phyloP scores from a whole-genome alignment of 2,329 filamentous ascomycete genomes.

The Pyrenochaeta sp. region DNA sequence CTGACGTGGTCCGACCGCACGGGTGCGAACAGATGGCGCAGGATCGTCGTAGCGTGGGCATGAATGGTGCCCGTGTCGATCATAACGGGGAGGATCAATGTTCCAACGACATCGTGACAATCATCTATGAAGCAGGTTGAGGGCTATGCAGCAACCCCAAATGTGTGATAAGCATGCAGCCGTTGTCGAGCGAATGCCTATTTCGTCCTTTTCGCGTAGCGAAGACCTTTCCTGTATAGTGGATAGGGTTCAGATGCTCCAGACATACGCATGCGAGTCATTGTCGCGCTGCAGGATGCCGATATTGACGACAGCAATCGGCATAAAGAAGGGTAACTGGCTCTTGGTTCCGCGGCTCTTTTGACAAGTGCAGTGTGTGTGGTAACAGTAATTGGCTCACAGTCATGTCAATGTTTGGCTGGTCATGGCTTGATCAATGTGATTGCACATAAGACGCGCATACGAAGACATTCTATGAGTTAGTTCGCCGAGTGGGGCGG shows the following conservation, averaged over 20 bases:
- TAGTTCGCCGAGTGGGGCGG: background rate
- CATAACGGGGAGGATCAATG: slow-evolving; percentile 7
- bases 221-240: no score
- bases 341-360: background rate
- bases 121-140: no score
- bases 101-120: background rate
- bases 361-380: background rate
- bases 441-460: background rate
- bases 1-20: background rate
- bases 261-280: slow-evolving; percentile 2
- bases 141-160: no score
- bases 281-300: background rate
- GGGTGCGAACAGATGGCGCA: background rate
- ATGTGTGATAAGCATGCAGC: no score
- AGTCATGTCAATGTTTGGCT: background rate
- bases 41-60: slow-evolving; percentile 4
- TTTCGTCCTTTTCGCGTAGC: no score
- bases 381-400: background rate
- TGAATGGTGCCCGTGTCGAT: slow-evolving; percentile 17
- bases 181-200: no score
- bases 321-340: no score
- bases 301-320: background rate
- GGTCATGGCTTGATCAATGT: background rate
- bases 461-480: background rate
- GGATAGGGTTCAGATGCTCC: background rate